Conservation (phyloP, 2,329 filamentous ascomycete genomes). For the Periconia macrospinosa region DNA sequence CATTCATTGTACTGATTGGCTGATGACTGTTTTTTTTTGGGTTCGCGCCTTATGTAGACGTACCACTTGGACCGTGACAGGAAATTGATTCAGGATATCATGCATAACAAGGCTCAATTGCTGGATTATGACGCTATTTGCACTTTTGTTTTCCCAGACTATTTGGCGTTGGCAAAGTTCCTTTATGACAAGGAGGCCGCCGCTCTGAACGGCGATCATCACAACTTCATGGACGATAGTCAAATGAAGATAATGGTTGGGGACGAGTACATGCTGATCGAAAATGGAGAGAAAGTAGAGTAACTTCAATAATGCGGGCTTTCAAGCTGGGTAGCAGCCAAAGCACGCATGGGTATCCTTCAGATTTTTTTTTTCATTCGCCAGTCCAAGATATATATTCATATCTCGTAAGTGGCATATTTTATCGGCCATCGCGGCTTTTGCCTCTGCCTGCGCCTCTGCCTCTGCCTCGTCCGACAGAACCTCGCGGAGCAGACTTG, state of each 20-base stretch:
- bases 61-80: conserved; percentile 50
- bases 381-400: neutral
- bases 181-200: conserved; percentile 50
- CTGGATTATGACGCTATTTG: conserved; percentile 52
- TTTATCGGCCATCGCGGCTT: conserved; percentile 20
- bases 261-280: conserved; percentile 47
- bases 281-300: conserved; percentile 36
- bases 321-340: neutral
- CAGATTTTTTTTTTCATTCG: neutral
- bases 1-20: neutral
- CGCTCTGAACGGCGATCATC: conserved; percentile 40
- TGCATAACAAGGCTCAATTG: conserved; percentile 48
- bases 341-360: conserved; percentile 18
- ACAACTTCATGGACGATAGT: conserved; percentile 44
- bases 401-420: conserved; percentile 1
- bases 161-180: conserved; percentile 49
- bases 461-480: conserved; percentile 26
- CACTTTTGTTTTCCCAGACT: conserved; percentile 52
- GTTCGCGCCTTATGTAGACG: conserved; percentile 40
- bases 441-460: conserved; percentile 5
- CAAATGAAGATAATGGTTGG: conserved; percentile 52
- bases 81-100: conserved; percentile 48
- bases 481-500: conserved; percentile 20
- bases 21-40: conserved; percentile 1
- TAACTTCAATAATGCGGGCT: conserved; percentile 1